Conservation (phyloP, 176 grass and related monocot species). For the Eragrostis curvula region DNA sequence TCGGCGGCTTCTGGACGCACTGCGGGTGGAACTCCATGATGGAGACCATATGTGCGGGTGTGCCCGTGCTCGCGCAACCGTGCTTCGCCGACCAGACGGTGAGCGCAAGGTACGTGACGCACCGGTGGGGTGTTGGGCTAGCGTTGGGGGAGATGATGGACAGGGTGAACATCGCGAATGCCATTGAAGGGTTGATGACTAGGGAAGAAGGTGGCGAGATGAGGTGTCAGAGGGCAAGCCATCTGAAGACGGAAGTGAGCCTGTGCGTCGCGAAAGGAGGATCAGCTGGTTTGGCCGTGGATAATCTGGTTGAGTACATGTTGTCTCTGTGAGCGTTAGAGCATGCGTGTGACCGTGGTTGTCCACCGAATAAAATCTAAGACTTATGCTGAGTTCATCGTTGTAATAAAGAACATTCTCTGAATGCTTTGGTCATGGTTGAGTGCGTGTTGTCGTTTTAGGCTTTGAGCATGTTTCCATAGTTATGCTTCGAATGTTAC, state of each 20-base stretch:
- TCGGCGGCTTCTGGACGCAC: conserved; percentile 44
- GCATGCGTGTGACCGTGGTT: too few species aligned
- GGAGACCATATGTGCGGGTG: conserved; percentile 35
- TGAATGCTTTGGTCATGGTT: too few species aligned
- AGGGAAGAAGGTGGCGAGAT: conserved; percentile 15
- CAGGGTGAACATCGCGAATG: background rate
- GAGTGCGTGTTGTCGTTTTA: too few species aligned
- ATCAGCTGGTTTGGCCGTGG: background rate
- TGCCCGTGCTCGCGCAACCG: conserved; percentile 43
- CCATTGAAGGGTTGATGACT: conserved; percentile 6
- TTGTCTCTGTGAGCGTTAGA: background rate
- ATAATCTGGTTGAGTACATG: conserved; percentile 20
- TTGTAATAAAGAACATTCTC: background rate
- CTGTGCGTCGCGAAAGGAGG: background rate
- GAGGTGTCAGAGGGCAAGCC: background rate
- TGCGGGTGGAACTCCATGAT: conserved; percentile 64
- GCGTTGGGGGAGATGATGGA: conserved; percentile 6
- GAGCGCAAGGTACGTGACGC: conserved; percentile 38
- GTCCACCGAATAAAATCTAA: background rate
- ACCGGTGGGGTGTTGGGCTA: conserved; percentile 33
- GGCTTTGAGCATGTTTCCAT: too few species aligned
- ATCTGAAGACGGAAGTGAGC: background rate
- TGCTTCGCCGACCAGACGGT: conserved; percentile 51
- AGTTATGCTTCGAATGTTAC: too few species aligned
- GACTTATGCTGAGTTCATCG: background rate